Conservation (phyloP, 139 green algal species). For the Chlorella sp. region DNA sequence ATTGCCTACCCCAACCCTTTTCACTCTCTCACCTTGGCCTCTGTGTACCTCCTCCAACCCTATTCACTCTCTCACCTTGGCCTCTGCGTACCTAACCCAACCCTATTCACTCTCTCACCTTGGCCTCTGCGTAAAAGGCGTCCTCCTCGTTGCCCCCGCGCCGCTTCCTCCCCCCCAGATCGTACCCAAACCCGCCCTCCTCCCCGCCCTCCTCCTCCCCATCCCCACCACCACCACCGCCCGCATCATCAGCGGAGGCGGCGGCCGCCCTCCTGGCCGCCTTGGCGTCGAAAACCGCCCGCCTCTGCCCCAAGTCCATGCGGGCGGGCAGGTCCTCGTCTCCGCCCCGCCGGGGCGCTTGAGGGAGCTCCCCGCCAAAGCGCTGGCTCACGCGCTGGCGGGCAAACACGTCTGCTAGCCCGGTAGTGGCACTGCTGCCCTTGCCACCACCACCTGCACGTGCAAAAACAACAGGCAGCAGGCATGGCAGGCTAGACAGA, state of each 20-base stretch:
- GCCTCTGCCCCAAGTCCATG: background rate
- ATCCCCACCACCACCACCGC: too few species aligned
- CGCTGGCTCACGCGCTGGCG: slow-evolving; percentile 50
- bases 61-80: background rate
- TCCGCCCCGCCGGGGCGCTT: slow-evolving; percentile 19
- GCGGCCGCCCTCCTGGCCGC: slow-evolving; percentile 4
- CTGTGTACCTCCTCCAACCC: too few species aligned
- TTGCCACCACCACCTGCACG: too few species aligned
- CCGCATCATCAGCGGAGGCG: too few species aligned
- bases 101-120: slow-evolving; percentile 25
- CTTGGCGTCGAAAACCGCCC: slow-evolving; percentile 3
- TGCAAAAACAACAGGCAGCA: too few species aligned
- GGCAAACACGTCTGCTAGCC: slow-evolving; percentile 46
- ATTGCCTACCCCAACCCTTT: too few species aligned
- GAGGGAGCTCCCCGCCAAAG: slow-evolving; percentile 60
- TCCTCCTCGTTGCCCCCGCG: slow-evolving; percentile 46
- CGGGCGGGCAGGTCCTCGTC: slow-evolving; percentile 39
- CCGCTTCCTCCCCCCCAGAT: slow-evolving; percentile 18
- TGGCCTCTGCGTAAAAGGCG: slow-evolving; percentile 58
- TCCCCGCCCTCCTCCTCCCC: slow-evolving; percentile 13
- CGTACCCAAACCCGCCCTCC: slow-evolving; percentile 8
- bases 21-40: background rate
- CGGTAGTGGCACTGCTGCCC: too few species aligned
- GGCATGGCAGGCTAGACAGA: too few species aligned
- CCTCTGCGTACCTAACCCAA: slow-evolving; percentile 43